Percentiles rank a stretch among this genome's conserved stretches.
Conservation (phyloP, 768 basidiomycete species). For the Filobasidium wieringae region DNA sequence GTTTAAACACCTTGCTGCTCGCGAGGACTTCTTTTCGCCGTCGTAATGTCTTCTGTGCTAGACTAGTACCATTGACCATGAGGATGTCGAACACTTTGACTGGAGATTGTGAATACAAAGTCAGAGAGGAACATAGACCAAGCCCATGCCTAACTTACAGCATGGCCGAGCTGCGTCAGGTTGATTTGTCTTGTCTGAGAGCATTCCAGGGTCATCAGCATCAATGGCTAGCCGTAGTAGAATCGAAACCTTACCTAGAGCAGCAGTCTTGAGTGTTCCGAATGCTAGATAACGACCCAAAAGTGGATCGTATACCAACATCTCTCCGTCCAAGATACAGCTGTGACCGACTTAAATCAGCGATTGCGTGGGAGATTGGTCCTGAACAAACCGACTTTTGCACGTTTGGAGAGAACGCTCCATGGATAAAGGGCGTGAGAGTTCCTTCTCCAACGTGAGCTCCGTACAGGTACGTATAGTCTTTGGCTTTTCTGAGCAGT, state of each 20-base stretch:
- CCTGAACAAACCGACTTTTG: constrained; percentile 54
- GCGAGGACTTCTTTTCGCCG: constrained; percentile 50
- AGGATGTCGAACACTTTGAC: constrained; percentile 95
- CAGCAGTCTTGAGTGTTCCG: constrained; percentile 85
- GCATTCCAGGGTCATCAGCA: neutral
- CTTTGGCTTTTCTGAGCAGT: constrained; percentile 63
- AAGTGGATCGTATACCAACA: constrained; percentile 94
- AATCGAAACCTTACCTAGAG: constrained; percentile 50
- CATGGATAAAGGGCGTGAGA: constrained; percentile 72
- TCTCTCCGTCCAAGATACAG: constrained; percentile 91
- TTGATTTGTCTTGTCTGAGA: constrained; percentile 48
- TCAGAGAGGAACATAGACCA: too few species aligned
- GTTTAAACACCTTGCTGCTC: constrained; percentile 46
- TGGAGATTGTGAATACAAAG: constrained; percentile 40
- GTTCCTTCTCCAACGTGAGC: constrained; percentile 66
- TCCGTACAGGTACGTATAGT: constrained; percentile 85
- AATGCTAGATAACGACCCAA: constrained; percentile 81
- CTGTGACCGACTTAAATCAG: constrained; percentile 40
- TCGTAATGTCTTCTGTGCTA: constrained; percentile 62
- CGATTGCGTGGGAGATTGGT: neutral
- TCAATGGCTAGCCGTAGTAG: neutral
- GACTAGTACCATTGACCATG: constrained; percentile 58
- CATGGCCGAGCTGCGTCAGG: constrained; percentile 73
- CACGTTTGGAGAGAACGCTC: constrained; percentile 61
- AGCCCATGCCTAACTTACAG: constrained; percentile 48